phyloP scores from a whole-genome alignment of 1,284 basidiomycete genomes.

The Malassezia caprae region DNA sequence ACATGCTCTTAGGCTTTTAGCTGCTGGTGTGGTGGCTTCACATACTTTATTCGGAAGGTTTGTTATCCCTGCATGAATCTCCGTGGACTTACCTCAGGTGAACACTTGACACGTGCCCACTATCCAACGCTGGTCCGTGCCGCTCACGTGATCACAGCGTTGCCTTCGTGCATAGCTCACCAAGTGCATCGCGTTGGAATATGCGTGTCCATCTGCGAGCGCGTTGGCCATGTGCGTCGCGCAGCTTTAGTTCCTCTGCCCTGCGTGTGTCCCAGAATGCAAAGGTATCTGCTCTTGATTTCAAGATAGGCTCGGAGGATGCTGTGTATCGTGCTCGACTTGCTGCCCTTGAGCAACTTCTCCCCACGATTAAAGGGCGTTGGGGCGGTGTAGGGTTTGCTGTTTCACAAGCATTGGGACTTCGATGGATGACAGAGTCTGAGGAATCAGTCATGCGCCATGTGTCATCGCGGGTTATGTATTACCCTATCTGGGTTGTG shows the following conservation, averaged over 20 bases:
- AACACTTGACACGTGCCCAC: background rate
- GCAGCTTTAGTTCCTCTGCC: background rate
- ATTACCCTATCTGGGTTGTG: conserved; percentile 12
- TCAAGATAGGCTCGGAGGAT: conserved; percentile 4
- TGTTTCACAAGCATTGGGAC: conserved; percentile 7
- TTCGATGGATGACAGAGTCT: conserved; percentile 11
- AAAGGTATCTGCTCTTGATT: conserved; percentile 11
- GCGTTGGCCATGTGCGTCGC: background rate
- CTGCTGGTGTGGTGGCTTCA: too few species aligned
- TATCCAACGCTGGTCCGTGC: background rate
- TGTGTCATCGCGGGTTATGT: conserved; percentile 7
- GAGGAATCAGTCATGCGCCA: conserved; percentile 14
- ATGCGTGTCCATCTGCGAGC: background rate
- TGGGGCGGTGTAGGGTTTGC: conserved; percentile 12
- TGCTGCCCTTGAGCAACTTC: conserved; percentile 13
- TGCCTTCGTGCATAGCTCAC: background rate
- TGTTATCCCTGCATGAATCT: too few species aligned
- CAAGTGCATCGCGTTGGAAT: background rate
- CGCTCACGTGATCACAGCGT: background rate
- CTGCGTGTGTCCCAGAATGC: background rate
- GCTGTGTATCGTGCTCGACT: conserved; percentile 16
- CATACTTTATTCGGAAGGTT: too few species aligned
- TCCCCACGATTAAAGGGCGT: conserved; percentile 15
- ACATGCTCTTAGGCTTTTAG: too few species aligned
- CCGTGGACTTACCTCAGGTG: too few species aligned